Conservation (phyloP, 768 basidiomycete genomes). For the Tulasnella sp. region DNA sequence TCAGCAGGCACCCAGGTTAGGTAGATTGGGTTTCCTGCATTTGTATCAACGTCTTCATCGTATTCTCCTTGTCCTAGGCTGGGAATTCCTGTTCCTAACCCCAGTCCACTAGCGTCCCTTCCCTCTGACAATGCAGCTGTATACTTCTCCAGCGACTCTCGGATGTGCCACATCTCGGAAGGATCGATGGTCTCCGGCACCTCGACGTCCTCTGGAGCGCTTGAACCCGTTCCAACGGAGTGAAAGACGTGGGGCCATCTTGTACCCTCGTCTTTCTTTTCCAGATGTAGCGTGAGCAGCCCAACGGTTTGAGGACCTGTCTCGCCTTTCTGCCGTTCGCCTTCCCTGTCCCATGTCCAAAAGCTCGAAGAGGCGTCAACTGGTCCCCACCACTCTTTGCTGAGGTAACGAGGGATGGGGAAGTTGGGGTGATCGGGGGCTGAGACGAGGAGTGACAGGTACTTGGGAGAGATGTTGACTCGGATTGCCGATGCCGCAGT, state of each 20-base stretch:
- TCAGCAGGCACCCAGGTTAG: constrained; percentile 62
- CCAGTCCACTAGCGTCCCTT: constrained; percentile 59
- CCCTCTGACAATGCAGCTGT: constrained; percentile 60
- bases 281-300: constrained; percentile 75
- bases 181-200: constrained; percentile 88
- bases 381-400: constrained; percentile 70
- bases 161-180: constrained; percentile 70
- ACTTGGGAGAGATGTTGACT: constrained; percentile 60
- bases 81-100: constrained; percentile 65
- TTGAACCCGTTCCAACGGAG: constrained; percentile 38
- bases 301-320: constrained; percentile 40
- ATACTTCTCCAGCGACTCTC: constrained; percentile 83
- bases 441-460: constrained; percentile 57
- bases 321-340: constrained; percentile 50
- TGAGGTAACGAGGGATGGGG: constrained; percentile 55
- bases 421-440: constrained; percentile 36
- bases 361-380: constrained; percentile 76
- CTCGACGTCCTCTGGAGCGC: constrained; percentile 51
- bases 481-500: constrained; percentile 62
- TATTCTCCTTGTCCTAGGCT: constrained; percentile 83
- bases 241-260: constrained; percentile 88
- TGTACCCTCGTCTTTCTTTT: constrained; percentile 78
- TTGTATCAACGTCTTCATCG: constrained; percentile 82
- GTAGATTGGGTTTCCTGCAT: constrained; percentile 61
- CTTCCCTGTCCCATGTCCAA: constrained; percentile 90